Evolutionary conservation across 1,139 yeast species (phyloP), one percentile per base, ranked within the genome.

Genomic region (Scheffersomyces titani): DNA sequence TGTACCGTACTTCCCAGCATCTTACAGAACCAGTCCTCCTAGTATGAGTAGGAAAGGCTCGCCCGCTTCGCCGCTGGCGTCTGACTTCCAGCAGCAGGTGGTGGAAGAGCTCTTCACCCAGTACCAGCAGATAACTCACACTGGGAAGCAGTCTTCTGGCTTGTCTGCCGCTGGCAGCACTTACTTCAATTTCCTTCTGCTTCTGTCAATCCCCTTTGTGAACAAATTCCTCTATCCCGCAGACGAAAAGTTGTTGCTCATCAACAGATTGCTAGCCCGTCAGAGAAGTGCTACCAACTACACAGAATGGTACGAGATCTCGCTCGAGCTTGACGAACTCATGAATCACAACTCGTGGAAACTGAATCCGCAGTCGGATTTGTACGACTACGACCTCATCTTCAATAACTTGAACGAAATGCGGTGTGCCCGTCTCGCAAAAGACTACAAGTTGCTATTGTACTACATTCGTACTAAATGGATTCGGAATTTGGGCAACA

Each of bases 401-500:
- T 74, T 76, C 59, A 71, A 72, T 18, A 77, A 86, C 57, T 73
- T 92, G 54, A 64, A 69, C n/a, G 88, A 88, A 57, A 77, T 94
- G 78, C 75, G 83, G 52, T 70, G 72, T 1, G 92, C 94, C 0
- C 76, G 98, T 48, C 57, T 70, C 30, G 65, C 75, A 11, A 80
- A 82, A 44, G 90, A 94, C 67, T 84, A 82, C 64, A 79, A 83
- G 55, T 77, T 82, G 51, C 73, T 94, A 46, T 72, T 93, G 22
- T 91, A 90, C 66, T 75, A 91, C 24, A 85, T 94, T 9, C 74
- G 98, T 56, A 93, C 98, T 0, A 86, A 90, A 44, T 89, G 97
- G 90, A 84, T 86, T 11, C 78, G 99, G 60, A 91, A 92, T 67
- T 73, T 92, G 58, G 98, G 97, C 0, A 90, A 92, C 63, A 91